A percentile compares a stretch with the other conserved stretches of the same genome.
Conservation (phyloP, 495 filamentous ascomycete genomes). For the Neurospora intermedia region DNA sequence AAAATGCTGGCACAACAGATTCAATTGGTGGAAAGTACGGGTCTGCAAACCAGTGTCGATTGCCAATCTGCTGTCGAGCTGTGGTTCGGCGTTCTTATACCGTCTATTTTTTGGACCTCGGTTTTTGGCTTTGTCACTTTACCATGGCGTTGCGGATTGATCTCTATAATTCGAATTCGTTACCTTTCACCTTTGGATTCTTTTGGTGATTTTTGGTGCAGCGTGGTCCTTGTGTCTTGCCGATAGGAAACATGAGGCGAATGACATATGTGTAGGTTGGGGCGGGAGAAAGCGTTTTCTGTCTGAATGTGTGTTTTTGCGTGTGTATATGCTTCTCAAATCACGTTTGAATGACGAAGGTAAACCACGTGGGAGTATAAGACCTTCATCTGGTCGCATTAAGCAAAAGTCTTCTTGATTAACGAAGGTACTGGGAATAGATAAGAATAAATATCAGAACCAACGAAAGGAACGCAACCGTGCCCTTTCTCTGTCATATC, state of each 20-base stretch:
- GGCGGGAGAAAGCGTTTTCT: neutral
- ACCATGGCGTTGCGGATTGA: neutral
- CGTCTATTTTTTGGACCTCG: neutral
- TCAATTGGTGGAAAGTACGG: neutral
- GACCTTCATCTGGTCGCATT: too few species aligned
- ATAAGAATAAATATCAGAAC: too few species aligned
- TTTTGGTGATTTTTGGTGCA: neutral
- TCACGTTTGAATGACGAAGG: neutral
- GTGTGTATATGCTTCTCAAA: neutral
- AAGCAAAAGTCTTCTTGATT: too few species aligned
- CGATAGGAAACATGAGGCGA: neutral
- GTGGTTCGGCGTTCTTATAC: neutral
- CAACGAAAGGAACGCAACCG: too few species aligned
- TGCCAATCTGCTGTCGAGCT: neutral
- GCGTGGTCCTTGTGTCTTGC: neutral
- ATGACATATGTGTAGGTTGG: neutral
- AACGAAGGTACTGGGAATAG: too few species aligned
- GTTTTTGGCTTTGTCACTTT: neutral
- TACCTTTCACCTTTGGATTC: neutral
- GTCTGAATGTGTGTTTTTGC: neutral
- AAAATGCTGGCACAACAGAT: neutral
- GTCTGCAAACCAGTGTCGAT: neutral
- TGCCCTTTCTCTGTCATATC: too few species aligned
- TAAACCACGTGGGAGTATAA: too few species aligned
- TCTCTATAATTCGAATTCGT: neutral